phyloP scores from a whole-genome alignment of 2,329 filamentous ascomycete species.

The Fusarium musae region DNA sequence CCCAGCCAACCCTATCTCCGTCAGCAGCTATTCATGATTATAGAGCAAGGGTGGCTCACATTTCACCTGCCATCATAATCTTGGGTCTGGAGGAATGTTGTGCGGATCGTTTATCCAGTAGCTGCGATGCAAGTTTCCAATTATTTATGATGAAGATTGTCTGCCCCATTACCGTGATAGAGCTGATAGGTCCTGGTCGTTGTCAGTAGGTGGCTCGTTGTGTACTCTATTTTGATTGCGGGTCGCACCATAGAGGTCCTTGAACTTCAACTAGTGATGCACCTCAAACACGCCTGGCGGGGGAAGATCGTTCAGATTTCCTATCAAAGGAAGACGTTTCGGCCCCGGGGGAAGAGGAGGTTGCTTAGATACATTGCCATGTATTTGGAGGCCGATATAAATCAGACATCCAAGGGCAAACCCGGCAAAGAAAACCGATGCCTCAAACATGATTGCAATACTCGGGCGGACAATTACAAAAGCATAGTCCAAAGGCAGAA shows the following conservation, averaged over 20 bases:
- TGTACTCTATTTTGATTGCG: accelerated
- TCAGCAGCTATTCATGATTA: background rate
- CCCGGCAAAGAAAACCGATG: background rate
- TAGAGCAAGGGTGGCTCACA: background rate
- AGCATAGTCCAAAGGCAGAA: too few species aligned
- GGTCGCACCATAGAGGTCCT: conserved; percentile 18
- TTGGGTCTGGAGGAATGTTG: conserved; percentile 27
- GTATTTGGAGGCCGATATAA: background rate
- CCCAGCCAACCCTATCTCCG: conserved; percentile 36
- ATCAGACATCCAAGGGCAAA: background rate
- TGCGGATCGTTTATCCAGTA: conserved; percentile 46
- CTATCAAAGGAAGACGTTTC: conserved; percentile 25
- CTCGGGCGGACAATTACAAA: too few species aligned
- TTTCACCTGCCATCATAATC: conserved; percentile 26
- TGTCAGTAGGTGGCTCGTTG: background rate
- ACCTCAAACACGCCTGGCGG: conserved; percentile 10
- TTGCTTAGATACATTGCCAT: background rate
- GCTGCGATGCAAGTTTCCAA: conserved; percentile 47
- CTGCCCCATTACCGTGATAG: conserved; percentile 53
- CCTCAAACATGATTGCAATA: background rate
- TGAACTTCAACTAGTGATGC: conserved; percentile 36
- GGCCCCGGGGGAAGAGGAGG: conserved; percentile 28
- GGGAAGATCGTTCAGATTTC: conserved; percentile 30
- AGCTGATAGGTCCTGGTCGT: conserved; percentile 30
- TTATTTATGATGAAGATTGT: conserved; percentile 56